Evolutionary conservation across 1,139 yeast species (phyloP).

Genomic region (Geotrichum australiense): DNA sequence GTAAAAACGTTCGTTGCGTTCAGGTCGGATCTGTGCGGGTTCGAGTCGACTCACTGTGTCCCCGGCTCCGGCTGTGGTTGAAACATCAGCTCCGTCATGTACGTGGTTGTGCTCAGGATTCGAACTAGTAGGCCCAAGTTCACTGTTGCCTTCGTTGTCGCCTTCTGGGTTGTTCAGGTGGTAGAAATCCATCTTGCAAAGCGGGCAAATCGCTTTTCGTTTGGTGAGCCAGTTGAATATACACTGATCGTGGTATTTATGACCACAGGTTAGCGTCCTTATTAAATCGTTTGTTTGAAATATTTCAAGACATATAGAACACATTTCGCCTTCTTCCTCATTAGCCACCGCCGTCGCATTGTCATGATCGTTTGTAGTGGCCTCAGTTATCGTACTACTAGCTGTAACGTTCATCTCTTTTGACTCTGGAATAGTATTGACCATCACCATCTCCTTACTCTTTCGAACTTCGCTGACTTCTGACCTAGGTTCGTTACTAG

Average conservation of each 20-base stretch:
- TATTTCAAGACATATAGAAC: conserved; percentile 72
- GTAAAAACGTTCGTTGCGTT: conserved; percentile 2
- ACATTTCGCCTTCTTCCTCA: conserved; percentile 43
- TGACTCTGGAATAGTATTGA: neutral
- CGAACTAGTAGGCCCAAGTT: too few species aligned
- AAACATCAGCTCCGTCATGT: neutral
- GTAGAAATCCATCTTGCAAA: conserved; percentile 46
- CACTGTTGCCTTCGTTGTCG: too few species aligned
- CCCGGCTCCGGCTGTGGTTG: neutral
- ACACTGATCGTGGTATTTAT: conserved; percentile 73
- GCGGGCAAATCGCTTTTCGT: conserved; percentile 74
- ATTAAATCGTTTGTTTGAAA: conserved; percentile 60
- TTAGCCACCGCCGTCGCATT: neutral
- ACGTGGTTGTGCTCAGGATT: neutral
- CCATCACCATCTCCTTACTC: neutral
- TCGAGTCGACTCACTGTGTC: neutral
- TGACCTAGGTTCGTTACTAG: neutral
- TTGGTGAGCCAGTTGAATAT: conserved; percentile 75
- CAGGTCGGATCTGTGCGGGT: neutral
- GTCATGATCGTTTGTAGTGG: neutral
- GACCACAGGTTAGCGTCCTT: conserved; percentile 72
- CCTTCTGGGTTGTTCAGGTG: neutral
- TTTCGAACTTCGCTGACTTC: neutral
- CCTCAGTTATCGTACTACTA: neutral
- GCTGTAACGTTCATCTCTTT: neutral